Evolutionary conservation across 768 basidiomycete genomes (phyloP).

Genomic region (Lentinula sp.): DNA sequence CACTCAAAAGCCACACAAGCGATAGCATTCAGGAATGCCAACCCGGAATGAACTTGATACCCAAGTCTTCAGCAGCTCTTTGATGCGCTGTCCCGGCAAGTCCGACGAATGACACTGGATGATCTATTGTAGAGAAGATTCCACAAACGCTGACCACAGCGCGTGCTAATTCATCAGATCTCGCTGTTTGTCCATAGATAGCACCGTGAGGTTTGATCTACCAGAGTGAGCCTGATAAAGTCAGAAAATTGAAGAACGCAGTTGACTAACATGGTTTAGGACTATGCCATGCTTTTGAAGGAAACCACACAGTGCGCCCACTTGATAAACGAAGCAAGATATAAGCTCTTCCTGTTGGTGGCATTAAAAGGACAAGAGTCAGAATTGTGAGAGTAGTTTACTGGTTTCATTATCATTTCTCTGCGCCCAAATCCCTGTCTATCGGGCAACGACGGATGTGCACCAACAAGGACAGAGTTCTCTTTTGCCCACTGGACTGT

Average conservation of each 20-base stretch:
- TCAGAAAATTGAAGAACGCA: too few species aligned
- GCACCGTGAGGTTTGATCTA: slow-evolving; percentile 61
- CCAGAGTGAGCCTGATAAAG: background rate
- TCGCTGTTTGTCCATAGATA: slow-evolving; percentile 54
- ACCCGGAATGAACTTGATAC: slow-evolving; percentile 61
- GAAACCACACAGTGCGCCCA: slow-evolving; percentile 60
- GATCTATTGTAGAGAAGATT: slow-evolving; percentile 31
- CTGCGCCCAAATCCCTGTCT: slow-evolving; percentile 60
- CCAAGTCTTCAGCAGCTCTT: slow-evolving; percentile 43
- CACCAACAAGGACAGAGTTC: slow-evolving; percentile 53
- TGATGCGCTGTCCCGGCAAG: slow-evolving; percentile 62
- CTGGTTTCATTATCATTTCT: slow-evolving; percentile 58
- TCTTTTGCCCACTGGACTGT: slow-evolving; percentile 53
- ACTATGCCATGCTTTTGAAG: slow-evolving; percentile 43
- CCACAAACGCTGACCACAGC: slow-evolving; percentile 49
- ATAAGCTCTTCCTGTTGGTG: slow-evolving; percentile 45
- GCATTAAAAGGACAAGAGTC: too few species aligned
- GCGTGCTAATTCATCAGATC: slow-evolving; percentile 47
- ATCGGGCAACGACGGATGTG: slow-evolving; percentile 56
- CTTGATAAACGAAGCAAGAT: slow-evolving; percentile 58
- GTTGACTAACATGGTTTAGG: slow-evolving; percentile 46
- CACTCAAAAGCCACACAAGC: background rate
- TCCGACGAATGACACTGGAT: slow-evolving; percentile 50
- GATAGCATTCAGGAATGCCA: slow-evolving; percentile 4
- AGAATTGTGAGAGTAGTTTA: slow-evolving; percentile 12